These are phyloP conservation scores for Hypomyces rosellus DNA, from an alignment of 2,329 filamentous ascomycete species.

Conservation along the genomic window DNA sequence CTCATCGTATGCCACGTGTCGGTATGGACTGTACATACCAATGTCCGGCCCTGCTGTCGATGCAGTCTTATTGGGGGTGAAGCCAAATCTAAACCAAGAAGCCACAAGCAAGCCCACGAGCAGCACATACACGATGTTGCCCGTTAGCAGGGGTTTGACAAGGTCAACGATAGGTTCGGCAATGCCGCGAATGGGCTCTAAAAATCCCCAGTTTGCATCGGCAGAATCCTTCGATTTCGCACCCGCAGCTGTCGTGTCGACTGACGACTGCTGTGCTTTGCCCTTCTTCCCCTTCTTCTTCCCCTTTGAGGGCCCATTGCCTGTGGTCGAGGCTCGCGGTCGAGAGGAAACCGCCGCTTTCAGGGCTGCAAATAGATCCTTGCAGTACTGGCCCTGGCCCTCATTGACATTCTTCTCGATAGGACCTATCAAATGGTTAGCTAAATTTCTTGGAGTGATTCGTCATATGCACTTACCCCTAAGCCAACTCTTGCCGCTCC, in stretches of 20 bases:
- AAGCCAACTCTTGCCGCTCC: slow-evolving; percentile 96
- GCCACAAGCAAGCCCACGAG: slow-evolving; percentile 67
- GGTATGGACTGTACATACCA: slow-evolving; percentile 46
- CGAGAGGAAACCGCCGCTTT: slow-evolving; percentile 66
- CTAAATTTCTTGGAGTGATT: too few species aligned
- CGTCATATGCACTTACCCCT: slow-evolving; percentile 58
- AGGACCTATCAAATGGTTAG: slow-evolving; percentile 56
- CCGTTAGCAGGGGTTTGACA: slow-evolving; percentile 63
- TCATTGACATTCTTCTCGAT: slow-evolving; percentile 95
- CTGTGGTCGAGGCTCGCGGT: slow-evolving; percentile 41
- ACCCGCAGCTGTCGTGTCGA: slow-evolving; percentile 34
- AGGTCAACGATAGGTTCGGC: slow-evolving; percentile 66
- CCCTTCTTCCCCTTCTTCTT: slow-evolving; percentile 58
- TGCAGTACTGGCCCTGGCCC: slow-evolving; percentile 77
- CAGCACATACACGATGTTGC: slow-evolving; percentile 71
- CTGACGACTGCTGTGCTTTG: slow-evolving; percentile 39
- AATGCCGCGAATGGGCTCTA: slow-evolving; percentile 70
- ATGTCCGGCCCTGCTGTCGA: slow-evolving; percentile 27
- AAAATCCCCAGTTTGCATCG: slow-evolving; percentile 61
- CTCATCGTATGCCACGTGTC: slow-evolving; percentile 81
- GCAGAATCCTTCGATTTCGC: slow-evolving; percentile 35
- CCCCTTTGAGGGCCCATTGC: slow-evolving; percentile 44
- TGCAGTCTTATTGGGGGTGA: slow-evolving; percentile 32
- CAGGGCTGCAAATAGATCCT: slow-evolving; percentile 68
- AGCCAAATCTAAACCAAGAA: slow-evolving; percentile 64